Evolutionary conservation across 2,329 filamentous ascomycete species (phyloP).

Genomic region (Pseudogymnoascus sp.): DNA sequence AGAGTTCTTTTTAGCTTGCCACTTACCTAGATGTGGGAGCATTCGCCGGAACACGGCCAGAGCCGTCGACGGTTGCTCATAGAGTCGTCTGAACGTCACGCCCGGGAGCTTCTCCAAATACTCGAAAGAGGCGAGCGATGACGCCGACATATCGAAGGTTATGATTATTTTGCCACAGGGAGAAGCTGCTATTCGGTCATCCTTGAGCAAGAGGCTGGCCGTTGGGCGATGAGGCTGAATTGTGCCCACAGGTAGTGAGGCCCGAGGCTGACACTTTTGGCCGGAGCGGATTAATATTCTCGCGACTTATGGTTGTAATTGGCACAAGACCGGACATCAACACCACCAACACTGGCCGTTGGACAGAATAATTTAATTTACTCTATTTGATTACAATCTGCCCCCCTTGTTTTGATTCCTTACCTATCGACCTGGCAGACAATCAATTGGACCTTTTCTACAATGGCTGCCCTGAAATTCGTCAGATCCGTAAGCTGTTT

Average conservation of each 20-base stretch:
- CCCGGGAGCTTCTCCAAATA: constrained; percentile 89
- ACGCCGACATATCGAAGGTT: constrained; percentile 30
- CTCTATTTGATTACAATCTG: background rate
- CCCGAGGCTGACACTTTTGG: constrained; percentile 5
- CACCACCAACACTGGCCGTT: background rate
- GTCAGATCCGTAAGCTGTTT: constrained; percentile 51
- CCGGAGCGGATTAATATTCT: background rate
- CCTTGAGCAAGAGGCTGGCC: background rate
- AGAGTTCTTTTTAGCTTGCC: constrained; percentile 3
- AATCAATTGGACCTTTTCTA: background rate
- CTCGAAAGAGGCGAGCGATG: constrained; percentile 62
- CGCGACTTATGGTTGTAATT: background rate
- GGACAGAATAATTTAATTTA: background rate
- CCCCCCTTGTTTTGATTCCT: background rate
- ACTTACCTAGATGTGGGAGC: constrained; percentile 77
- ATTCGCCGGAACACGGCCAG: constrained; percentile 96
- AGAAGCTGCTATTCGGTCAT: constrained; percentile 7
- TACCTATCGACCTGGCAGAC: background rate
- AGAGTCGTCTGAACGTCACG: constrained; percentile 82
- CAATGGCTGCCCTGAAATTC: constrained; percentile 51
- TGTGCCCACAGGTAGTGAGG: background rate
- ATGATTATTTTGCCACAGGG: background rate
- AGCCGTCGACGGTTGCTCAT: constrained; percentile 91
- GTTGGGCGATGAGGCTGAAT: constrained; percentile 5
- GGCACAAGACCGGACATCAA: too few species aligned